Conservation (phyloP, 495 filamentous ascomycete genomes). For the Tuber brumale region DNA sequence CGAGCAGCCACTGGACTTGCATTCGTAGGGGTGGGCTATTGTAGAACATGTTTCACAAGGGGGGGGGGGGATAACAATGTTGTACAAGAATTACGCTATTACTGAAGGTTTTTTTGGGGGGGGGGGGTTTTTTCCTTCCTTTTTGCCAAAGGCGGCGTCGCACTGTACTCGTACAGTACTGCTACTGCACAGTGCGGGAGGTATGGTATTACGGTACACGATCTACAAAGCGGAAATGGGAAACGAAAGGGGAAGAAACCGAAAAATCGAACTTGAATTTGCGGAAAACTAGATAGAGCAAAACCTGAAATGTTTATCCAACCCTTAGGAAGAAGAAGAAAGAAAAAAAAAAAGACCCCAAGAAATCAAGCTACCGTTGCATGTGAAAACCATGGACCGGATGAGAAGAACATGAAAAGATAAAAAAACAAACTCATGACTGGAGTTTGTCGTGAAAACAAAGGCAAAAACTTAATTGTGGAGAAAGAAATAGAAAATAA, state of each 20-base stretch:
- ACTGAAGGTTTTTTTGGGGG: not conserved
- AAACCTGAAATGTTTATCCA: not conserved
- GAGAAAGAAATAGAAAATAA: not conserved
- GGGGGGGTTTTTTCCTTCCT: not conserved
- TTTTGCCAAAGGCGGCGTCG: not conserved
- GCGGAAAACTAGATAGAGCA: not conserved
- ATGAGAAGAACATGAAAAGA: conserved; percentile 2
- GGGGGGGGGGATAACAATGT: not conserved
- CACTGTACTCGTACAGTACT: too few relatives aligned
- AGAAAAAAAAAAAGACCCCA: not conserved
- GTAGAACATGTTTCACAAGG: not conserved
- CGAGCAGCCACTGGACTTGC: too few relatives aligned
- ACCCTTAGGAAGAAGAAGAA: not conserved
- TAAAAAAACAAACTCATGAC: conserved; percentile 7
- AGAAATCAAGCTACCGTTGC: not conserved
- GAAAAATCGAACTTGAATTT: not conserved
- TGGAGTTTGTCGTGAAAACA: not conserved
- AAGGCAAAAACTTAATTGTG: not conserved
- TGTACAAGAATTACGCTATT: not conserved
- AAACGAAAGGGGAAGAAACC: not conserved
- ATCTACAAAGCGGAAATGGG: not conserved
- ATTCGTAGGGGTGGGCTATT: too few relatives aligned
- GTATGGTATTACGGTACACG: not conserved
- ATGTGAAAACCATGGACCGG: not conserved
- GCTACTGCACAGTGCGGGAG: not conserved